Conservation (phyloP, 2,329 filamentous ascomycete species). For the Rhynchosporium agropyri region DNA sequence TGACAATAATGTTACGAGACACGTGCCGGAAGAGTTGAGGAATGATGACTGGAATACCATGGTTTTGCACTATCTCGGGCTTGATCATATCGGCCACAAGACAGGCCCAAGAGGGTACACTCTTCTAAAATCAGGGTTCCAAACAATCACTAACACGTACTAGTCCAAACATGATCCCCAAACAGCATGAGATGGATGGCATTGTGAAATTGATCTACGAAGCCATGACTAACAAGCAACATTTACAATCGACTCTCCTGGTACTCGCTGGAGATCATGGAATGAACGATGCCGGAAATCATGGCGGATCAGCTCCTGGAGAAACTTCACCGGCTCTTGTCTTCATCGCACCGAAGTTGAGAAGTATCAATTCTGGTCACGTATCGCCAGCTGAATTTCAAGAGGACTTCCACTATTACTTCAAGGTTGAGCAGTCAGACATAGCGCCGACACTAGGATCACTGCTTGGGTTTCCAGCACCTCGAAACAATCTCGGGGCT, state of each 20-base stretch:
- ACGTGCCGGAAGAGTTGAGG: constrained; percentile 75
- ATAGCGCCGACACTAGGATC: constrained; percentile 87
- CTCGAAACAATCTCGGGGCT: constrained; percentile 86
- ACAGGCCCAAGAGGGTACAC: constrained; percentile 77
- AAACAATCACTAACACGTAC: constrained; percentile 27
- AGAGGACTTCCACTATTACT: constrained; percentile 82
- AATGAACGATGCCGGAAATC: constrained; percentile 99
- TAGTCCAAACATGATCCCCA: constrained; percentile 87
- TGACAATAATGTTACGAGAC: constrained; percentile 93
- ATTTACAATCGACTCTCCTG: constrained; percentile 78
- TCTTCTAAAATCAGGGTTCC: background rate
- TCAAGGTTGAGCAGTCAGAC: constrained; percentile 88
- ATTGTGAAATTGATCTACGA: constrained; percentile 77
- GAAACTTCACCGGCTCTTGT: constrained; percentile 93
- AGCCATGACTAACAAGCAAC: constrained; percentile 69
- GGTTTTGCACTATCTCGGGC: constrained; percentile 91
- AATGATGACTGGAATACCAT: constrained; percentile 87
- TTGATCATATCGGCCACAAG: constrained; percentile 98
- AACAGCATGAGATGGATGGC: constrained; percentile 90
- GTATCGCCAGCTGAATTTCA: constrained; percentile 59
- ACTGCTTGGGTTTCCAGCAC: constrained; percentile 83
- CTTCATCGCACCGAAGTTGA: constrained; percentile 85
- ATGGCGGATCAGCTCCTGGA: constrained; percentile 89
- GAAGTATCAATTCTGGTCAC: constrained; percentile 50
- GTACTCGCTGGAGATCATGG: constrained; percentile 93